Conservation (phyloP, 495 filamentous ascomycete genomes). For the Glonium stellatum region DNA sequence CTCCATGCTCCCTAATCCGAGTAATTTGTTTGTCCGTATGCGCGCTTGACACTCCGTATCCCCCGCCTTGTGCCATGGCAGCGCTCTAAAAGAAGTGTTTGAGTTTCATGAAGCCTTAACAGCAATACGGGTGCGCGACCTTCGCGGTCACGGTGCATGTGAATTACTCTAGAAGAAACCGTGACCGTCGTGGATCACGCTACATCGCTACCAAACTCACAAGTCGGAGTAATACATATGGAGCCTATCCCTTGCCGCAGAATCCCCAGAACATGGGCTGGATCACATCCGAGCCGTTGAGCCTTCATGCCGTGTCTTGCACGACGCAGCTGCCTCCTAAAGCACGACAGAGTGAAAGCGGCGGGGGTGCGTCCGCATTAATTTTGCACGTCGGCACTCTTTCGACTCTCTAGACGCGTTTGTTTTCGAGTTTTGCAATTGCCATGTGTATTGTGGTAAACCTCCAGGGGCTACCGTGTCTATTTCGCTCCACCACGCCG, state of each 20-base stretch:
- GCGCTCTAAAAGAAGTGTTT: not conserved
- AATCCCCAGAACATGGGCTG: not conserved
- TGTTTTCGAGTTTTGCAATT: not conserved
- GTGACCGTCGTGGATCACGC: slow-evolving; percentile 11
- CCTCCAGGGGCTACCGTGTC: not conserved
- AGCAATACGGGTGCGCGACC: slow-evolving; percentile 4
- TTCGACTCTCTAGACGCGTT: not conserved
- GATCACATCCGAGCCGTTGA: slow-evolving; percentile 1
- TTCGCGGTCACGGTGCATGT: slow-evolving; percentile 17
- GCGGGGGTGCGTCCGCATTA: not conserved
- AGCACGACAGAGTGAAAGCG: not conserved
- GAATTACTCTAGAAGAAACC: slow-evolving; percentile 26
- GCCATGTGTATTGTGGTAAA: not conserved
- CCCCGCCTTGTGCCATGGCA: slow-evolving; percentile 1
- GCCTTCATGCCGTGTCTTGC: not conserved
- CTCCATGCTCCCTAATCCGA: not conserved
- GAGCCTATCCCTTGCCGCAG: slow-evolving; percentile 1
- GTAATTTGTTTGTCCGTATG: not conserved
- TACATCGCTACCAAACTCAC: slow-evolving; percentile 21
- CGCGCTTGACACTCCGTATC: not conserved
- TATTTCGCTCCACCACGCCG: slow-evolving; percentile 3
- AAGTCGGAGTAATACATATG: slow-evolving; percentile 18
- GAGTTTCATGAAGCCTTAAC: slow-evolving; percentile 1
- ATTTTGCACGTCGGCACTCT: not conserved
- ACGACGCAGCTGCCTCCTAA: slow-evolving; percentile 1